Percentiles rank a stretch among this genome's conserved stretches.
These are phyloP conservation scores for Neoscytalidium dimidiatum DNA, from an alignment of 2,329 filamentous ascomycete species.

Conservation along the genomic window DNA sequence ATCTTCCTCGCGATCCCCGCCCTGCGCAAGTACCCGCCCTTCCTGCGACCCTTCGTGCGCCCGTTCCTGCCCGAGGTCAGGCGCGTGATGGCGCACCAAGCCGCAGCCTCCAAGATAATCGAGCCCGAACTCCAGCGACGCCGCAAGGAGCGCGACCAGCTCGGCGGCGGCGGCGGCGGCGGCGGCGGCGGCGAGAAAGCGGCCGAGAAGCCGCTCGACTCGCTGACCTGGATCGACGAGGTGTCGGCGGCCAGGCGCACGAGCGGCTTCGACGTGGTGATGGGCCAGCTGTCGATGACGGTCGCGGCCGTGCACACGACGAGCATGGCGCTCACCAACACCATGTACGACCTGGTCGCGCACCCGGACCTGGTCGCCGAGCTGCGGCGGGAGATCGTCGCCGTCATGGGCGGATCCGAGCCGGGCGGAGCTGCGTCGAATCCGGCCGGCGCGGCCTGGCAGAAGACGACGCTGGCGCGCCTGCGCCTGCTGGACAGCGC, in stretches of 20 bases:
- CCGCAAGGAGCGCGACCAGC: background rate
- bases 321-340: background rate
- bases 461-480: conserved; percentile 13
- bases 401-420: background rate
- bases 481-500: conserved; percentile 23
- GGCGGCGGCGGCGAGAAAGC: background rate
- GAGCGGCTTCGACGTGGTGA: background rate
- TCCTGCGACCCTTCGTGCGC: conserved; percentile 30
- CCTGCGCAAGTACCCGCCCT: conserved; percentile 37
- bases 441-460: too few species aligned
- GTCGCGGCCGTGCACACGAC: conserved; percentile 24
- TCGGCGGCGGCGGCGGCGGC: background rate
- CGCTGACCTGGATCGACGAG: background rate
- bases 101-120: background rate
- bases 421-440: too few species aligned
- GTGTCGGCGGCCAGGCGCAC: background rate
- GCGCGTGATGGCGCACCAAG: background rate
- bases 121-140: background rate
- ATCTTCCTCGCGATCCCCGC: conserved; percentile 31
- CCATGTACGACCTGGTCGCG: conserved; percentile 20
- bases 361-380: conserved; percentile 22
- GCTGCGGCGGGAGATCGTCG: conserved; percentile 20
- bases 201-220: background rate
- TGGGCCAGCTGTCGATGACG: background rate
- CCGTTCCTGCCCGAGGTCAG: background rate